A percentile compares a stretch with the other conserved stretches of the same genome.
These are phyloP conservation scores for Leccinellum albellum DNA, from an alignment of 768 basidiomycete genomes.

Conservation along the genomic window DNA sequence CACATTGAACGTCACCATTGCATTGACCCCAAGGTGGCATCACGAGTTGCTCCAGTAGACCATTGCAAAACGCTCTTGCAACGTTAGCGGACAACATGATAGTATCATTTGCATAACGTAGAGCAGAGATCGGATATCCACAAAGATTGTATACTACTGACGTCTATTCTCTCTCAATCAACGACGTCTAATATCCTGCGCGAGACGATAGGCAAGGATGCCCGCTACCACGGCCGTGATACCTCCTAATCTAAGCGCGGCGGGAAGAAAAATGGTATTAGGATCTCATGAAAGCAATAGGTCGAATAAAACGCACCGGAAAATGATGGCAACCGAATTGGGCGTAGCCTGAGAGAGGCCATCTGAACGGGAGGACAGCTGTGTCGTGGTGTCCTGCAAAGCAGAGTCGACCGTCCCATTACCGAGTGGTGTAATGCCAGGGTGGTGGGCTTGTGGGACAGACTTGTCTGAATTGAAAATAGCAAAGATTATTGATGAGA, in stretches of 20 bases:
- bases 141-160: neutral
- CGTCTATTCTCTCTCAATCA: neutral
- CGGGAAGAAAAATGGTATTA: neutral
- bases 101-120: no score
- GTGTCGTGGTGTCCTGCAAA: constrained; percentile 4
- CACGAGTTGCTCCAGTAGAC: no score
- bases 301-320: constrained; percentile 48
- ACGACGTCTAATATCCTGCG: constrained; percentile 45
- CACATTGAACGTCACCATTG: neutral
- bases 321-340: constrained; percentile 77
- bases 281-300: neutral
- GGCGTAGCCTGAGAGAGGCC: constrained; percentile 29
- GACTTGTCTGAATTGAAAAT: constrained; percentile 67
- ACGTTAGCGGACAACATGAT: no score
- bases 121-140: neutral
- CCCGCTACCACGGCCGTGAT: constrained; percentile 52
- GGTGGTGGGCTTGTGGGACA: constrained; percentile 35
- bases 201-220: constrained; percentile 50
- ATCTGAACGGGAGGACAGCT: constrained; percentile 12
- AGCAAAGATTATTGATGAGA: constrained; percentile 84
- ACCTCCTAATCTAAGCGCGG: constrained; percentile 49
- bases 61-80: no score
- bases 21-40: no score
- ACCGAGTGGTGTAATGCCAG: constrained; percentile 8
- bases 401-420: constrained; percentile 5